These are phyloP conservation scores for Dothiorella sarmentorum DNA, from an alignment of 2,329 filamentous ascomycete species.

Conservation along the genomic window DNA sequence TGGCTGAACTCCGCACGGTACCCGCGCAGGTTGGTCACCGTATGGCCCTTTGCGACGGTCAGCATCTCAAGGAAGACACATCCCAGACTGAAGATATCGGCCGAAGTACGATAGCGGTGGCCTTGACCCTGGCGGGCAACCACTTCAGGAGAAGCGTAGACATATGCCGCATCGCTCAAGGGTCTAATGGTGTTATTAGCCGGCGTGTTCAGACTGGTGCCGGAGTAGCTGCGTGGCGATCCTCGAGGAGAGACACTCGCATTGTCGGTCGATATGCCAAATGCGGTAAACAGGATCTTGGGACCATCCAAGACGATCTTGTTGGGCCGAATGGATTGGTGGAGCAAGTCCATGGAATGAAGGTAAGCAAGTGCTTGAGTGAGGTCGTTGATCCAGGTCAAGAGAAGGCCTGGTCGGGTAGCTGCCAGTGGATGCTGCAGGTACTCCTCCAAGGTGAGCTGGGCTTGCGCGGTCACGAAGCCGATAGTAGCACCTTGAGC, in stretches of 20 bases:
- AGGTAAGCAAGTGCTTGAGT: constrained; percentile 38
- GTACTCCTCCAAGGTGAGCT: constrained; percentile 39
- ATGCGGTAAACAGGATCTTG: constrained; percentile 35
- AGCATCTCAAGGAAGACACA: constrained; percentile 40
- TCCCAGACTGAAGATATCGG: constrained; percentile 40
- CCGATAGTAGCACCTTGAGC: constrained; percentile 36
- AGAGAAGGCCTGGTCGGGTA: constrained; percentile 31
- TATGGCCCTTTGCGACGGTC: constrained; percentile 36
- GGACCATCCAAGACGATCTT: constrained; percentile 39
- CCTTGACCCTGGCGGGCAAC: constrained; percentile 31
- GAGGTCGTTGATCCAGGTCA: constrained; percentile 41
- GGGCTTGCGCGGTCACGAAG: constrained; percentile 32
- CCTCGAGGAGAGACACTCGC: constrained; percentile 17
- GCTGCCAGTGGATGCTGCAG: constrained; percentile 32
- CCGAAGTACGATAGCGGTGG: constrained; percentile 25
- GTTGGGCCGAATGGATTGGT: constrained; percentile 36
- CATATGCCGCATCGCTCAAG: constrained; percentile 35
- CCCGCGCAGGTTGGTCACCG: constrained; percentile 32
- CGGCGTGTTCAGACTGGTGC: constrained; percentile 28
- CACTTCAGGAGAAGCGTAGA: constrained; percentile 39
- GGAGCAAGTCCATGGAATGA: constrained; percentile 33
- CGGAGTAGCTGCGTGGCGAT: constrained; percentile 23
- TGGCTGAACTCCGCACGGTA: constrained; percentile 32
- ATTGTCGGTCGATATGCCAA: constrained; percentile 29
- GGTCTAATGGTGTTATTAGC: constrained; percentile 20